A percentile compares a stretch with the other conserved stretches of the same genome.
Conservation (phyloP, 2,329 filamentous ascomycete species). For the Trichoderma polysporum region DNA sequence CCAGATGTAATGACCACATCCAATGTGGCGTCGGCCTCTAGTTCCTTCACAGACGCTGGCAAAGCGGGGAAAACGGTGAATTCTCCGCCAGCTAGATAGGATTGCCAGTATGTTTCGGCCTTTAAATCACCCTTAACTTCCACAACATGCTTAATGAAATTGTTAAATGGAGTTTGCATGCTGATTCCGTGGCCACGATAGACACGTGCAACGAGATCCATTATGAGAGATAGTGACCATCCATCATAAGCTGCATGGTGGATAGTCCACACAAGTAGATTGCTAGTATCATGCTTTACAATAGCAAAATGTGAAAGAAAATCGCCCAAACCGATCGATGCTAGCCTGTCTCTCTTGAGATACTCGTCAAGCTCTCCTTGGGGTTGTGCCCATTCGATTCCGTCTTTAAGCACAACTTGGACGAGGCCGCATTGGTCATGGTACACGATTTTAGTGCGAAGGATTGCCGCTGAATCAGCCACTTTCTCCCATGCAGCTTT, state of each 20-base stretch:
- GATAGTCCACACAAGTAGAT: neutral
- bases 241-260: neutral
- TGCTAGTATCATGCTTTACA: neutral
- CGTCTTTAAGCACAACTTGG: neutral
- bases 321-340: neutral
- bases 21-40: too few species aligned
- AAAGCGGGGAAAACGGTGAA: neutral
- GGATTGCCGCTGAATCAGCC: slow-evolving; percentile 39
- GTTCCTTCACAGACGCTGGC: too few species aligned
- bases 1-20: neutral
- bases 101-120: neutral
- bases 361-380: neutral
- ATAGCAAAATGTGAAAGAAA: neutral
- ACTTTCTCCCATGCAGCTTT: slow-evolving; percentile 43
- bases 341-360: neutral
- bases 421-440: slow-evolving; percentile 30
- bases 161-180: neutral
- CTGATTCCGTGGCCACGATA: neutral
- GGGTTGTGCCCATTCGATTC: neutral
- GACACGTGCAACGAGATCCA: neutral
- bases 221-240: neutral
- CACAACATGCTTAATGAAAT: neutral
- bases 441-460: slow-evolving; percentile 51
- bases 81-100: neutral
- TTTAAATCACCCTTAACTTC: neutral